Conservation (phyloP, 2,329 filamentous ascomycete genomes). For the Beauveria brongniartii region DNA sequence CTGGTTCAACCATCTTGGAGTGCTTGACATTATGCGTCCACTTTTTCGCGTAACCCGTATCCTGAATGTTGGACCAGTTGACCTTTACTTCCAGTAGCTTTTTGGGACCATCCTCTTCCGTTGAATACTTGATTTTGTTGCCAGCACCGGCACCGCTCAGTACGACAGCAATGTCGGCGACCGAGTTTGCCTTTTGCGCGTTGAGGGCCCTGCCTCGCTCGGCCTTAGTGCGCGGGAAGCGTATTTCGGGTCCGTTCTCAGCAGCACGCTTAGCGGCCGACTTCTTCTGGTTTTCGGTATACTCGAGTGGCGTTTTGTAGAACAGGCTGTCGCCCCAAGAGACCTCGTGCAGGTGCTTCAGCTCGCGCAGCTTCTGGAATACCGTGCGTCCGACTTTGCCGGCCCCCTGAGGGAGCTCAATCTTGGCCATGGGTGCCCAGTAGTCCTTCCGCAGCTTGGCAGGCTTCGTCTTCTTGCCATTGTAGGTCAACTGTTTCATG, state of each 20-base stretch:
- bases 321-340: constrained; percentile 46
- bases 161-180: constrained; percentile 57
- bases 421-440: constrained; percentile 54
- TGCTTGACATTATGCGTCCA: constrained; percentile 51
- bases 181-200: constrained; percentile 51
- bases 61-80: constrained; percentile 42
- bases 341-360: constrained; percentile 54
- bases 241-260: constrained; percentile 24
- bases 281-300: constrained; percentile 25
- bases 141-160: constrained; percentile 44
- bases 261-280: constrained; percentile 20
- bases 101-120: constrained; percentile 13
- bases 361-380: constrained; percentile 57
- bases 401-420: constrained; percentile 46
- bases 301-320: constrained; percentile 28
- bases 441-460: constrained; percentile 58
- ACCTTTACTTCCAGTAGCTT: constrained; percentile 36
- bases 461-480: constrained; percentile 59
- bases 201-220: constrained; percentile 46
- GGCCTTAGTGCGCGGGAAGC: constrained; percentile 26
- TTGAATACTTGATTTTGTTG: constrained; percentile 32
- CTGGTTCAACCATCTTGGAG: constrained; percentile 23
- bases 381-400: constrained; percentile 49
- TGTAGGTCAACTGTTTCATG: constrained; percentile 53
- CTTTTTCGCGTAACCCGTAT: constrained; percentile 36